phyloP scores from a whole-genome alignment of 352 stramenopile genomes.

The Thraustochytrium striatum region DNA sequence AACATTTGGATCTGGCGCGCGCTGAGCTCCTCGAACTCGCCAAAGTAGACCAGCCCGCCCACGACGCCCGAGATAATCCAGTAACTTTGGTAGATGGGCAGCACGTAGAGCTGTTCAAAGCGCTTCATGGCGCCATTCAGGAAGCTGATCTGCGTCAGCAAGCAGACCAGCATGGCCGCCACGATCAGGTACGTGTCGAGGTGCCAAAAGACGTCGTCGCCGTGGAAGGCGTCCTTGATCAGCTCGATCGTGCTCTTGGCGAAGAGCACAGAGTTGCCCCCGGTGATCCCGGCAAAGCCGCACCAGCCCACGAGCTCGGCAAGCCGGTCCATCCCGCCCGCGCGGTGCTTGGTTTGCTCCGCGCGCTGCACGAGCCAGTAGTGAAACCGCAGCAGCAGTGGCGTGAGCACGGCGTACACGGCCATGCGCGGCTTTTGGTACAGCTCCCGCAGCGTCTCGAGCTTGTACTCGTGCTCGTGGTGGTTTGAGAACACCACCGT shows the following conservation, averaged over 20 bases:
- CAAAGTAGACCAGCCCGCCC: slow-evolving; percentile 83
- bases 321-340: slow-evolving; percentile 66
- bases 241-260: slow-evolving; percentile 80
- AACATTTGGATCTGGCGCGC: slow-evolving; percentile 66
- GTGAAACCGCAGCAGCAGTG: slow-evolving; percentile 61
- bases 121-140: slow-evolving; percentile 77
- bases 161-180: slow-evolving; percentile 62
- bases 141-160: slow-evolving; percentile 76
- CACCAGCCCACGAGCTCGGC: slow-evolving; percentile 66
- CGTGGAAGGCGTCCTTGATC: slow-evolving; percentile 71
- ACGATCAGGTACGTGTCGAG: slow-evolving; percentile 74
- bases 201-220: slow-evolving; percentile 48
- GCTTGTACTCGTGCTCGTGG: slow-evolving; percentile 52
- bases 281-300: slow-evolving; percentile 76
- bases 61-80: slow-evolving; percentile 81
- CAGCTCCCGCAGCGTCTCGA: slow-evolving; percentile 59
- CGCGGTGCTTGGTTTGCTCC: neutral
- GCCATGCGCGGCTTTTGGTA: slow-evolving; percentile 79
- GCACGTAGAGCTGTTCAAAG: slow-evolving; percentile 78
- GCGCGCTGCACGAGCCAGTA: slow-evolving; percentile 54
- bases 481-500: slow-evolving; percentile 79
- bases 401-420: slow-evolving; percentile 33
- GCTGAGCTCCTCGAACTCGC: slow-evolving; percentile 66
- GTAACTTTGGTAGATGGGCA: slow-evolving; percentile 83
- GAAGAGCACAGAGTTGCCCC: slow-evolving; percentile 75